A percentile compares a stretch with the other conserved stretches of the same genome.
Conservation (phyloP, 2,329 filamentous ascomycete species). For the Penicillium nordicum region DNA sequence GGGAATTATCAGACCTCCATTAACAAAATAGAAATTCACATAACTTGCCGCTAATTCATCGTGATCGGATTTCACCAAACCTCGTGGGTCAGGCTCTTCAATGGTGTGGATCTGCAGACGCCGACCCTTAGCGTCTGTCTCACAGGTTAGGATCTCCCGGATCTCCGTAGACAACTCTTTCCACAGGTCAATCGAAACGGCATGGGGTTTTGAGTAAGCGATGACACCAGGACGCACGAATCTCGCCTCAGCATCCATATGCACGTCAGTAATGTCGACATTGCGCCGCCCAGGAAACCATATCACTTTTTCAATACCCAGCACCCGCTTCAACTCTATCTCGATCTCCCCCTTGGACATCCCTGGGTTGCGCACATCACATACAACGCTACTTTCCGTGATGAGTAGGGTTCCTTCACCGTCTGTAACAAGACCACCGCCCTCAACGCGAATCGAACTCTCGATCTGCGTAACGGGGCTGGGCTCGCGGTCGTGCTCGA, state of each 20-base stretch:
- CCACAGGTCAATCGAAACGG: slow-evolving; percentile 10
- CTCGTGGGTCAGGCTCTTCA: slow-evolving; percentile 21
- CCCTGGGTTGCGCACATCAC: slow-evolving; percentile 26
- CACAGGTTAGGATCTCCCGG: slow-evolving; percentile 10
- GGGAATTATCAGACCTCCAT: slow-evolving; percentile 29
- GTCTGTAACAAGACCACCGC: slow-evolving; percentile 28
- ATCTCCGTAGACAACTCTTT: slow-evolving; percentile 22
- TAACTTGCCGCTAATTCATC: slow-evolving; percentile 25
- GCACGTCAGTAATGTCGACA: slow-evolving; percentile 30
- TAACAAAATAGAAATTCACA: slow-evolving; percentile 31
- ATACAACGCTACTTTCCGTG: slow-evolving; percentile 29
- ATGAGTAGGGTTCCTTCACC: slow-evolving; percentile 31
- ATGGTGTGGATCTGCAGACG: slow-evolving; percentile 21
- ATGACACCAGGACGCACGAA: slow-evolving; percentile 27
- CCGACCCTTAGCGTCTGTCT: slow-evolving; percentile 25
- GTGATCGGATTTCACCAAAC: slow-evolving; percentile 6
- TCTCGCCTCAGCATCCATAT: slow-evolving; percentile 27
- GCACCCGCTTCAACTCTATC: slow-evolving; percentile 17
- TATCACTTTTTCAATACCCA: slow-evolving; percentile 29
- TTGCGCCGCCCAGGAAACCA: slow-evolving; percentile 27
- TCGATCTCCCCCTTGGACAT: slow-evolving; percentile 23
- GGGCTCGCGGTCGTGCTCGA: slow-evolving; percentile 13
- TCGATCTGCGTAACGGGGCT: slow-evolving; percentile 11
- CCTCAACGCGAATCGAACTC: slow-evolving; percentile 24
- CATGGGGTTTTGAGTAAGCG: slow-evolving; percentile 21